Evolutionary conservation across 345 rosid genomes (phyloP).

Genomic region (Barbarea vulgaris): DNA sequence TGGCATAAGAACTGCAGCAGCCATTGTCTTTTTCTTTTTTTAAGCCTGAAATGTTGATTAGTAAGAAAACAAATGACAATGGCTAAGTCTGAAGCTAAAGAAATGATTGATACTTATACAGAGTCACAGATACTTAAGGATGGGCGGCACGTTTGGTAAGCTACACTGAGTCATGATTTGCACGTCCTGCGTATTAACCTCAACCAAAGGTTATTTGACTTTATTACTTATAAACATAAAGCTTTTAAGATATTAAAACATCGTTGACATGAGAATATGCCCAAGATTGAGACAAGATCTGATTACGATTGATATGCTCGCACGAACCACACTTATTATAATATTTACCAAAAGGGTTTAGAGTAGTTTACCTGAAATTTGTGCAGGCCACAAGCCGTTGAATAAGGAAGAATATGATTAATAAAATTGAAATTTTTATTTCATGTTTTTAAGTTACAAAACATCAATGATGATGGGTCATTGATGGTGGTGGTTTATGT

Average conservation of each 20-base stretch:
- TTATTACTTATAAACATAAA: slow-evolving; percentile 25
- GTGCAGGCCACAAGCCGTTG: slow-evolving; percentile 30
- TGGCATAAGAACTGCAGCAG: slow-evolving; percentile 39
- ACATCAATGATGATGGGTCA: slow-evolving; percentile 32
- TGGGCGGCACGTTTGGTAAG: slow-evolving; percentile 36
- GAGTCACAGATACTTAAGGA: slow-evolving; percentile 28
- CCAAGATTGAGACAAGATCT: slow-evolving; percentile 38
- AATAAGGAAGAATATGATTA: slow-evolving; percentile 17
- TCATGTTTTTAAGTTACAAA: slow-evolving; percentile 32
- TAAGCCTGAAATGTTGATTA: slow-evolving; percentile 9
- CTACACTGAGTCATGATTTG: slow-evolving; percentile 38
- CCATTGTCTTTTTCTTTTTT: slow-evolving; percentile 1
- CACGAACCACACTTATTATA: slow-evolving; percentile 31
- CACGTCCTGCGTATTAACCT: slow-evolving; percentile 44
- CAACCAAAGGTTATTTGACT: slow-evolving; percentile 41
- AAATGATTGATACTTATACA: slow-evolving; percentile 30
- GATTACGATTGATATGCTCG: slow-evolving; percentile 23
- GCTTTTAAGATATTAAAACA: background rate
- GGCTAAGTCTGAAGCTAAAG: slow-evolving; percentile 29
- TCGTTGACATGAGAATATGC: slow-evolving; percentile 38
- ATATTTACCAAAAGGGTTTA: slow-evolving; percentile 24
- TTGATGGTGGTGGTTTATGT: slow-evolving; percentile 9
- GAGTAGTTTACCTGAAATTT: slow-evolving; percentile 23
- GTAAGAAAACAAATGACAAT: slow-evolving; percentile 17
- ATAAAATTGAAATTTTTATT: background rate